Percentiles rank a stretch among this genome's conserved stretches.
Conservation (phyloP, 75 land plant genomes). For the Ceratopteris richardii region DNA sequence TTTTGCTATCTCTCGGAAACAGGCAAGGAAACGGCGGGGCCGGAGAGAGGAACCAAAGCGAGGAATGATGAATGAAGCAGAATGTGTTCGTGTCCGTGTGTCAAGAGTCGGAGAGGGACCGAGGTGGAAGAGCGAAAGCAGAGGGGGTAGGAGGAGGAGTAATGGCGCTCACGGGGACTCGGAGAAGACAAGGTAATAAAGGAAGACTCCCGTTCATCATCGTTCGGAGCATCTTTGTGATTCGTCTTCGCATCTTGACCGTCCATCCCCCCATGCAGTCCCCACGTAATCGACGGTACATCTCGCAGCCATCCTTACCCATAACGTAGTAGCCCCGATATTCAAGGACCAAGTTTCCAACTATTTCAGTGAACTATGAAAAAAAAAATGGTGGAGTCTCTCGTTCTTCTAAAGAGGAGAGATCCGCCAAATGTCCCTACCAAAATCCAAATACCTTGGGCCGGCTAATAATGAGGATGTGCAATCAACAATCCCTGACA, state of each 20-base stretch:
- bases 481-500: too few relatives aligned
- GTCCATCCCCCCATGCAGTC: constrained; percentile 1
- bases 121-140: not conserved
- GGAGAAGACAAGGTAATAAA: constrained; percentile 3
- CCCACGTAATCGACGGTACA: constrained; percentile 4
- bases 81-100: not conserved
- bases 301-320: not conserved
- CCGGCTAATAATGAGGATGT: too few relatives aligned
- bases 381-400: too few relatives aligned
- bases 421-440: too few relatives aligned
- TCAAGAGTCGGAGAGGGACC: too few relatives aligned
- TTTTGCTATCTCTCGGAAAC: too few relatives aligned
- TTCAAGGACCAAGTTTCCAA: too few relatives aligned
- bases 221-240: not conserved
- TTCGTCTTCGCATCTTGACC: not conserved
- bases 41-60: not conserved
- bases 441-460: too few relatives aligned
- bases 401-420: too few relatives aligned
- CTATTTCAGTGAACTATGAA: too few relatives aligned
- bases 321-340: too few relatives aligned
- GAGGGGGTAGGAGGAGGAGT: constrained; percentile 4
- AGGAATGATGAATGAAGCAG: not conserved
- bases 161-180: not conserved
- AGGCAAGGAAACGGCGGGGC: not conserved
- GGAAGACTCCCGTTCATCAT: not conserved